Evolutionary conservation across 495 filamentous ascomycete genomes (phyloP), one percentile per base, ranked within the genome.

Genomic region (Penicillium ucsense): DNA sequence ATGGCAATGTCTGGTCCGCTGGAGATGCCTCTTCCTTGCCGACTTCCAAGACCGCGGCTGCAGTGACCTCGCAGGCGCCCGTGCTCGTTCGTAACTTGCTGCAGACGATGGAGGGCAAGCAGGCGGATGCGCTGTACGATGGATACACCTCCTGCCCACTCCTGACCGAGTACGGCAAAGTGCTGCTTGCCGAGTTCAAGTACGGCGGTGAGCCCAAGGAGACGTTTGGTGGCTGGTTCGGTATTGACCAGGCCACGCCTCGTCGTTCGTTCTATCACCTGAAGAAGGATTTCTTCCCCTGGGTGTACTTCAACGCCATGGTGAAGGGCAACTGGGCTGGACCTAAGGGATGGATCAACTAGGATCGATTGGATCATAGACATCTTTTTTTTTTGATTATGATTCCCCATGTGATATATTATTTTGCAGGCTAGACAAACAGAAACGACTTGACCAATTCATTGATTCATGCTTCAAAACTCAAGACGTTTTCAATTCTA

Each of bases 251-350:
- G 64, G 71, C 66, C 8, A 58, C 49, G 9, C 81, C 82, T 0
- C 68, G 74, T 4, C 63, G 73, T 6, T 53, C 70, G 7, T 86
- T 79, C 60, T 86, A 82, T 42, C 65, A 84, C 46, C 47, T 86
- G 43, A 86, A 86, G 73, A 86, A 84, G 68, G 74, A 83, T 54
- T 81, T 86, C 54, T 86, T 86, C 71, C 80, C 80, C 0, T 82
- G 78, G 79, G 80, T 83, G 40, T 83, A 81, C 55, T 70, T 66
- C 11, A 66, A 75, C 9, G 70, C 65, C 6, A 77, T 81, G 76
- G 70, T 82, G 8, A 80, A 78, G 60, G 79, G 79, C 3, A 74
- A 67, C n/a, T 83, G 79, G 79, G 77, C 67, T 20, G 79, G 79
- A 30, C 75, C 78, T 6, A 78, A 78, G 59, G 79, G 79, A 4